Percentiles rank a stretch among this genome's conserved stretches.
These are phyloP conservation scores for Rhazya stricta DNA, from an alignment of 257 asterid species.

Conservation along the genomic window DNA sequence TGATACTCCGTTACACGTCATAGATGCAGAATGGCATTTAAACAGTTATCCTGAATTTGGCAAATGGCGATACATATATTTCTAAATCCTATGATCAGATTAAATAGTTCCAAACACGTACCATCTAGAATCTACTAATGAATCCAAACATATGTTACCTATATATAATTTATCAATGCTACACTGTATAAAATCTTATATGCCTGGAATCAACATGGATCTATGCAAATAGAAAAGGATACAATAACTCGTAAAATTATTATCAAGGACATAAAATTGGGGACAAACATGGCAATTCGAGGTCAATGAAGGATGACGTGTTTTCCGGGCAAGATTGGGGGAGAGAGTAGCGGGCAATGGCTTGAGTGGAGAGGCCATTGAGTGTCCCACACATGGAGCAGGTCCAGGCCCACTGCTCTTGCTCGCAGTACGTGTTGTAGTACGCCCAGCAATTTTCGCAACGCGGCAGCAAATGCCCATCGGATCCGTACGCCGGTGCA, in stretches of 20 bases:
- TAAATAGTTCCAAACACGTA: not conserved
- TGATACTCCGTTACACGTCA: not conserved
- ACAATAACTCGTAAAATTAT: not conserved
- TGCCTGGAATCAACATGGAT: not conserved
- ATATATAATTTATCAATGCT: not conserved
- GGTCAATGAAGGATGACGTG: conserved; percentile 77
- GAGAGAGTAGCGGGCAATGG: conserved; percentile 62
- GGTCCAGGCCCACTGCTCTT: conserved; percentile 97
- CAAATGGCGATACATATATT: not conserved
- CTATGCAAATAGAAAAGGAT: not conserved
- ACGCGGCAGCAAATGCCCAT: conserved; percentile 70
- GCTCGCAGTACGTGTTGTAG: conserved; percentile 85
- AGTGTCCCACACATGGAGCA: conserved; percentile 88
- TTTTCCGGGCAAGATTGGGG: conserved; percentile 85
- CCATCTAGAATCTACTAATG: not conserved
- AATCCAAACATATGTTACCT: not conserved
- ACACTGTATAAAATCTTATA: not conserved
- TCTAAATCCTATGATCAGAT: not conserved
- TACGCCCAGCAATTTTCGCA: conserved; percentile 98
- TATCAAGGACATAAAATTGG: not conserved
- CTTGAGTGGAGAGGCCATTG: conserved; percentile 64
- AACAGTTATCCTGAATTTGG: not conserved
- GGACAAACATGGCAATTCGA: conserved; percentile 66
- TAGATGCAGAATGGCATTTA: not conserved
- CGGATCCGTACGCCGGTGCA: conserved; percentile 89